Evolutionary conservation across 192 early-diverging fungal genomes (phyloP).

Genomic region (Backusella circina): DNA sequence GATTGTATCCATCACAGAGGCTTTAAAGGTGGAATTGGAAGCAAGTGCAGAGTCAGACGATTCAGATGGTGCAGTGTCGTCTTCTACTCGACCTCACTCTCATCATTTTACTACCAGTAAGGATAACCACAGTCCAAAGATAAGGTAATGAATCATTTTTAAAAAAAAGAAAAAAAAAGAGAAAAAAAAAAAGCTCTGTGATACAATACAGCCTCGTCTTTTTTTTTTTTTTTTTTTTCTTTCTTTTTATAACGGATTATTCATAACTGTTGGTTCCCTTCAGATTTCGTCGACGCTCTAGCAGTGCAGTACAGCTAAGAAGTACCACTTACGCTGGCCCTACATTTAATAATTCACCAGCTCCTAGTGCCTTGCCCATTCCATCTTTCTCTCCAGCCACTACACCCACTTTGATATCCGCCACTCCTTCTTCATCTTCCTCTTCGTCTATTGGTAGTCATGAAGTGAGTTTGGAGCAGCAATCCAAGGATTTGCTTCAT

Average conservation of each 20-base stretch:
- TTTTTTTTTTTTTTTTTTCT: not conserved
- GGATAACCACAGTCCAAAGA: not conserved
- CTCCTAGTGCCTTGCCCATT: slow-evolving; percentile 49
- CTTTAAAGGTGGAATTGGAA: slow-evolving; percentile 34
- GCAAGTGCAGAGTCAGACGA: slow-evolving; percentile 35
- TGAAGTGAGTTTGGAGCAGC: not conserved
- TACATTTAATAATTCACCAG: slow-evolving; percentile 55
- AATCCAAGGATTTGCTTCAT: slow-evolving; percentile 15
- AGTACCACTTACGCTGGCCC: slow-evolving; percentile 48
- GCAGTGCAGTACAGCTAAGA: slow-evolving; percentile 2
- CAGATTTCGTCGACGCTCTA: not conserved
- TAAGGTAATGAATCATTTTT: not conserved
- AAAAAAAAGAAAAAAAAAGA: not conserved
- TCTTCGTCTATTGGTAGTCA: not conserved
- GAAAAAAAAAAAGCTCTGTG: no score
- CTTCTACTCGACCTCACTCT: not conserved
- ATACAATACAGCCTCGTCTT: not conserved
- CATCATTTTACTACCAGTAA: not conserved
- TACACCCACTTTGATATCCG: slow-evolving; percentile 19
- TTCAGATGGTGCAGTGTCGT: slow-evolving; percentile 24
- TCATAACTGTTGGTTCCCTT: not conserved
- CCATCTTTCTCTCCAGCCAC: slow-evolving; percentile 40
- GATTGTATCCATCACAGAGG: slow-evolving; percentile 29
- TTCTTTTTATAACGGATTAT: not conserved
- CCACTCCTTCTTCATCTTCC: not conserved